phyloP scores from a whole-genome alignment of 2,329 filamentous ascomycete genomes.

The Venturia asperata region DNA sequence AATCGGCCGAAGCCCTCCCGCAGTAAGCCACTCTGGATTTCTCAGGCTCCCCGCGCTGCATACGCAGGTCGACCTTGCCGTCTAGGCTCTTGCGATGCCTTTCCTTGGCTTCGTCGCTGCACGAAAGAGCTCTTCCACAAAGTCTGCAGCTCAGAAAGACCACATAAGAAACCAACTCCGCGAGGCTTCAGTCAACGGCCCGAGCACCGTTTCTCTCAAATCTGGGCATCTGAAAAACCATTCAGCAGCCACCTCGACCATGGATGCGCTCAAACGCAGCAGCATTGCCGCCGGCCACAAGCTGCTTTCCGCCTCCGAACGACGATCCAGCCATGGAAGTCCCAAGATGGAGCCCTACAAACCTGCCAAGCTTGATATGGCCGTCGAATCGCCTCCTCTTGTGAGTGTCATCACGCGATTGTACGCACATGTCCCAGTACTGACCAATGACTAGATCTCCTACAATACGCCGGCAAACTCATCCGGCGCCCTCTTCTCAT shows the following conservation, averaged over 20 bases:
- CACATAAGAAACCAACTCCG: not conserved
- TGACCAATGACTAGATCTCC: conserved; percentile 38
- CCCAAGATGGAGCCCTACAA: conserved; percentile 10
- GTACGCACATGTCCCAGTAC: not conserved
- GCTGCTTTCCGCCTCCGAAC: not conserved
- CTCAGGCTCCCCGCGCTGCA: not conserved
- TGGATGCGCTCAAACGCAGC: conserved; percentile 17
- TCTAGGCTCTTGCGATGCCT: conserved; percentile 4
- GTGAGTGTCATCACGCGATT: conserved; percentile 36
- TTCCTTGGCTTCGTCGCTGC: conserved; percentile 13
- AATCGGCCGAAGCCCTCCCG: not conserved
- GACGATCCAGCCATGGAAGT: conserved; percentile 4
- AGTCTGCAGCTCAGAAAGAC: not conserved
- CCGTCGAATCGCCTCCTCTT: conserved; percentile 79
- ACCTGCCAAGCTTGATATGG: conserved; percentile 48
- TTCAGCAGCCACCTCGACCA: not conserved
- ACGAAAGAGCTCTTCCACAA: not conserved
- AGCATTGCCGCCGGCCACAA: conserved; percentile 14
- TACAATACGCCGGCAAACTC: conserved; percentile 69
- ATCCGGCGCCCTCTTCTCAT: conserved; percentile 77
- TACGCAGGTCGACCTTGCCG: too few relatives aligned
- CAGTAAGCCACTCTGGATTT: conserved; percentile 1
- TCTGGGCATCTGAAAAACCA: not conserved
- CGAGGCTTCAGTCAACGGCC: conserved; percentile 1
- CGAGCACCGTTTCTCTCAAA: conserved; percentile 13